These are phyloP conservation scores for Monosporascus sp. DNA, from an alignment of 2,329 filamentous ascomycete species.

Conservation along the genomic window DNA sequence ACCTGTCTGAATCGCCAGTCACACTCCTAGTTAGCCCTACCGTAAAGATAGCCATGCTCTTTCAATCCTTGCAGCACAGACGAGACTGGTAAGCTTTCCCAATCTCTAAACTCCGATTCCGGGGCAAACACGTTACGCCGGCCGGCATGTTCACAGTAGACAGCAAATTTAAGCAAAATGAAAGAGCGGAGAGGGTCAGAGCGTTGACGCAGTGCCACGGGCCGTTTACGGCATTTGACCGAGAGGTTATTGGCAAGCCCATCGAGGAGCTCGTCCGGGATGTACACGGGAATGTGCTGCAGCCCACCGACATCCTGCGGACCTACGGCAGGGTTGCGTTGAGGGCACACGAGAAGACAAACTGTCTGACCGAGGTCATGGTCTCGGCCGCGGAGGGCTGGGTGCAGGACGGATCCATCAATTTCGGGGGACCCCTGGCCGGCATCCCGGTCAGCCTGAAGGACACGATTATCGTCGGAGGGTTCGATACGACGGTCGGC, in stretches of 20 bases:
- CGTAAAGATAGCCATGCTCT: slow-evolving; percentile 34
- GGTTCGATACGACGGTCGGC: slow-evolving; percentile 77
- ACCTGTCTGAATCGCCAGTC: neutral
- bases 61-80: slow-evolving; percentile 63
- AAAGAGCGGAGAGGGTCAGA: slow-evolving; percentile 65
- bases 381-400: slow-evolving; percentile 73
- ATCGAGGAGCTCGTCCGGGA: slow-evolving; percentile 74
- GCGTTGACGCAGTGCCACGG: slow-evolving; percentile 61
- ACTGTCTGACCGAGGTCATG: slow-evolving; percentile 85
- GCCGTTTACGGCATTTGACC: slow-evolving; percentile 60
- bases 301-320: slow-evolving; percentile 68
- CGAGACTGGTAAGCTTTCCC: slow-evolving; percentile 57
- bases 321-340: slow-evolving; percentile 84
- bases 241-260: slow-evolving; percentile 62
- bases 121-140: neutral
- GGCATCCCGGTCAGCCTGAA: slow-evolving; percentile 86
- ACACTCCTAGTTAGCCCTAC: neutral
- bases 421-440: slow-evolving; percentile 76
- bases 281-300: slow-evolving; percentile 64
- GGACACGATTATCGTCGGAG: slow-evolving; percentile 71
- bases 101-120: neutral
- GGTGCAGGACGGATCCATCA: slow-evolving; percentile 52
- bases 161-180: slow-evolving; percentile 74
- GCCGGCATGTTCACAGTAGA: slow-evolving; percentile 19
- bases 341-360: slow-evolving; percentile 79